Evolutionary conservation across 306 rosid species (phyloP), one percentile per base, ranked within the genome.

Genomic region (Quercus suber): DNA sequence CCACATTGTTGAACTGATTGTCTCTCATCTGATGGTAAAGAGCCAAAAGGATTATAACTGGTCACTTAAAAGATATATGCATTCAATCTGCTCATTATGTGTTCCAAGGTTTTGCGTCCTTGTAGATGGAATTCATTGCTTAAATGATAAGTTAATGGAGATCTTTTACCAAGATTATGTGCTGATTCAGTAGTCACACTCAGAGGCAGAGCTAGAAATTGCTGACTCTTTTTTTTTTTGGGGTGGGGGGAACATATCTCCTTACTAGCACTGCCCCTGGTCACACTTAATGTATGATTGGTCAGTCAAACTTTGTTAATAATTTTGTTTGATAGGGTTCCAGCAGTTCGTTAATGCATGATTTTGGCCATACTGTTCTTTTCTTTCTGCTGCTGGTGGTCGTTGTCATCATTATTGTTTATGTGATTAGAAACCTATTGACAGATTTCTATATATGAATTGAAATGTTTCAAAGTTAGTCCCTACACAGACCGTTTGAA

Each of bases 401-500:
- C 1, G 41, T 30, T 13, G 65, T 25, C 33, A 25, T 25, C 19
- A 4, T 60, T 30, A 64, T 30, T 64, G 45, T 64, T 17, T 20
- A 30, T 31, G 6, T 64, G 4, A 73, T 75, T 70, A 71, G 58
- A 71, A 80, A 61, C 68, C 60, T 53, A 35, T 49, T 55, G 21
- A 18, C 14, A 33, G 19, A 82, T 7, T 52, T 64, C 15, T 17
- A 17, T 6, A n/a, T 17, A 17, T 11, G 5, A 17, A 10, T 64
- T 31, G 20, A 28, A 64, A 31, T 30, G 71, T 64, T 64, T 17
- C 13, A 0, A 31, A 64, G 71, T 30, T 64, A 31, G 21, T 64
- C 23, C 71, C 71, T 31, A 64, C 71, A 30, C 1, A 27, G 28
- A 64, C 70, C 1, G 1, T 30, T 64, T 30, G 4, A 17, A 31